Evolutionary conservation across 192 early-diverging fungal genomes (phyloP).

Genomic region (Podila minutissima): DNA sequence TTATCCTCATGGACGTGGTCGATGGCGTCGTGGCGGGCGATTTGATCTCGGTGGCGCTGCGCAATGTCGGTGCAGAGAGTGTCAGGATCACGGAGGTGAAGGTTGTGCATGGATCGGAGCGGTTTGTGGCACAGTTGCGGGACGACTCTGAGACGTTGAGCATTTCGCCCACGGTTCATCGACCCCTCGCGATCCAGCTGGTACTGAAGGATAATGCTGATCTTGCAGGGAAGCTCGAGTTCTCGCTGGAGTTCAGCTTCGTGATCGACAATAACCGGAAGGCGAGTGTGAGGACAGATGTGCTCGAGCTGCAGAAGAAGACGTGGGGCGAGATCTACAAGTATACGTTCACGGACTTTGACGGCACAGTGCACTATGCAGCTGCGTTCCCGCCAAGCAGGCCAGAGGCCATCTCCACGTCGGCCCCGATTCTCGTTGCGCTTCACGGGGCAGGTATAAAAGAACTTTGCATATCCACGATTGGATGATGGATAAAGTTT

Average conservation of each 20-base stretch:
- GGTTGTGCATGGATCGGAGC: slow-evolving; percentile 7
- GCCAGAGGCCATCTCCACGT: slow-evolving; percentile 24
- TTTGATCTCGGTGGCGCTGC: slow-evolving; percentile 37
- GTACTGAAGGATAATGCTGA: not conserved
- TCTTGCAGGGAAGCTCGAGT: not conserved
- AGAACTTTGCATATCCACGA: not conserved
- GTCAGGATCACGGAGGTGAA: slow-evolving; percentile 19
- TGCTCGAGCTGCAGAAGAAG: slow-evolving; percentile 21
- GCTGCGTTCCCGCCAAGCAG: slow-evolving; percentile 54
- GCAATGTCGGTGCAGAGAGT: slow-evolving; percentile 29
- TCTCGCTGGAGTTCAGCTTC: slow-evolving; percentile 14
- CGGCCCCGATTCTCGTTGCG: slow-evolving; percentile 68
- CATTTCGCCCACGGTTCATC: slow-evolving; percentile 21
- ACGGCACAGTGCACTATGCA: slow-evolving; percentile 74
- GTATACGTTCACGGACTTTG: slow-evolving; percentile 77
- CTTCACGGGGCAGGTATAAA: slow-evolving; percentile 74
- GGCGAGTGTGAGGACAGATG: slow-evolving; percentile 7
- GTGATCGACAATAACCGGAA: not conserved
- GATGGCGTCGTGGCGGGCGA: slow-evolving; percentile 44
- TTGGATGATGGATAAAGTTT: not conserved
- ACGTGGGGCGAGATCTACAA: slow-evolving; percentile 66
- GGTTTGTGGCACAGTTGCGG: slow-evolving; percentile 8
- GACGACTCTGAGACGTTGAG: not conserved
- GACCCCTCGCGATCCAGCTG: slow-evolving; percentile 23
- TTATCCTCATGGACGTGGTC: slow-evolving; percentile 33